Evolutionary conservation across 805 yeast species (phyloP).

Genomic region (Starmerella gropengiesseri): DNA sequence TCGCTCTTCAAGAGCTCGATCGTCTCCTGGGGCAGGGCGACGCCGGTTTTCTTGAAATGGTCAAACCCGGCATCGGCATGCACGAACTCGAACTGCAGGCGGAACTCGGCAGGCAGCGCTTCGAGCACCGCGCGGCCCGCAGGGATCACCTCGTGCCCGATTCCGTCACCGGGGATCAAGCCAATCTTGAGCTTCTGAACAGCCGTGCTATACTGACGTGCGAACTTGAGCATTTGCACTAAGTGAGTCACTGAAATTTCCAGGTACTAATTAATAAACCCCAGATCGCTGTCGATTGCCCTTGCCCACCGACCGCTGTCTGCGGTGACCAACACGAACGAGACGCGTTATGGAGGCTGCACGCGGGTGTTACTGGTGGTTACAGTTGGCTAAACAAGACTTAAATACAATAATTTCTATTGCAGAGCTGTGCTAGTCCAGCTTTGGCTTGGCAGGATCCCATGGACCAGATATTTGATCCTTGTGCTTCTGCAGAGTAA

Average conservation of each 20-base stretch:
- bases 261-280: no score
- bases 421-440: no score
- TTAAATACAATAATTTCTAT: no score
- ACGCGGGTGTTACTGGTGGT: no score
- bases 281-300: no score
- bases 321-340: no score
- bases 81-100: slow-evolving; percentile 73
- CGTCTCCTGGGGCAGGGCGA: slow-evolving; percentile 89
- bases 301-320: no score
- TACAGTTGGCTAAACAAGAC: no score
- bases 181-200: slow-evolving; percentile 32
- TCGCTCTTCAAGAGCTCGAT: slow-evolving; percentile 61
- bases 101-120: slow-evolving; percentile 54
- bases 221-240: slow-evolving; percentile 9
- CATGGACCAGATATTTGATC: slow-evolving; percentile 84
- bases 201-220: slow-evolving; percentile 11
- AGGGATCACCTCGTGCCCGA: slow-evolving; percentile 95
- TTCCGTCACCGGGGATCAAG: slow-evolving; percentile 96
- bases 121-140: slow-evolving; percentile 86
- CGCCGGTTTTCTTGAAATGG: slow-evolving; percentile 86
- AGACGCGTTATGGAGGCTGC: no score
- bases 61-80: slow-evolving; percentile 91
- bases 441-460: slow-evolving; percentile 70
- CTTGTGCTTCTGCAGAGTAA: slow-evolving; percentile 64
- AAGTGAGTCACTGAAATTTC: not conserved